phyloP scores from a whole-genome alignment of 2,329 filamentous ascomycete genomes.

The Pyrenochaeta sp. region DNA sequence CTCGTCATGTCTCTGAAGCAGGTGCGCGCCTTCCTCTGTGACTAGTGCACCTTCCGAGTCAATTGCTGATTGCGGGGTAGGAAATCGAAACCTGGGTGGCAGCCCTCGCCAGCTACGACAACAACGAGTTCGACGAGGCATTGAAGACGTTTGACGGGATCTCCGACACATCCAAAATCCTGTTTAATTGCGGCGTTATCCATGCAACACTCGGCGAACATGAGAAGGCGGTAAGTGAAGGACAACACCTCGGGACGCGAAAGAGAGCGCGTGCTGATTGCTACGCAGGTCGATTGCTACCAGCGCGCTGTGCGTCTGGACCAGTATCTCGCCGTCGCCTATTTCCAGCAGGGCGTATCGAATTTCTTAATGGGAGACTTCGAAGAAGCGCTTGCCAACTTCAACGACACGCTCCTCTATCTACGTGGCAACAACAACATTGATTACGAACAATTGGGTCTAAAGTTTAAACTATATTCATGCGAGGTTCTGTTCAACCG shows the following conservation, averaged over 20 bases:
- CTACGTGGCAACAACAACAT: conserved; percentile 96
- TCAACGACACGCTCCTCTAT: conserved; percentile 96
- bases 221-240: conserved; percentile 80
- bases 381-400: conserved; percentile 95
- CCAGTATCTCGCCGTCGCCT: conserved; percentile 94
- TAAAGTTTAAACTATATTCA: conserved; percentile 96
- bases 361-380: conserved; percentile 98
- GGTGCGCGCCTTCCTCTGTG: conserved; percentile 36
- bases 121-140: conserved; percentile 94
- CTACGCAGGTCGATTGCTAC: conserved; percentile 84
- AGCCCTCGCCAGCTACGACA: conserved; percentile 91
- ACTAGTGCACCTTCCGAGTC: conserved; percentile 18
- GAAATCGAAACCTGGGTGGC: conserved; percentile 99
- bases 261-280: conserved; percentile 25
- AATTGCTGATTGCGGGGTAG: conserved; percentile 58
- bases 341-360: conserved; percentile 98
- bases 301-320: conserved; percentile 90
- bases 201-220: conserved; percentile 96
- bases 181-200: conserved; percentile 98
- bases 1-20: conserved; percentile 61
- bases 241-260: neutral
- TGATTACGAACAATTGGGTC: conserved; percentile 93
- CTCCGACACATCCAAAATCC: conserved; percentile 94
- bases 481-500: conserved; percentile 98
- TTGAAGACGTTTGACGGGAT: conserved; percentile 85